phyloP scores from a whole-genome alignment of 352 stramenopile genomes.

The Phytophthora boehmeriae region DNA sequence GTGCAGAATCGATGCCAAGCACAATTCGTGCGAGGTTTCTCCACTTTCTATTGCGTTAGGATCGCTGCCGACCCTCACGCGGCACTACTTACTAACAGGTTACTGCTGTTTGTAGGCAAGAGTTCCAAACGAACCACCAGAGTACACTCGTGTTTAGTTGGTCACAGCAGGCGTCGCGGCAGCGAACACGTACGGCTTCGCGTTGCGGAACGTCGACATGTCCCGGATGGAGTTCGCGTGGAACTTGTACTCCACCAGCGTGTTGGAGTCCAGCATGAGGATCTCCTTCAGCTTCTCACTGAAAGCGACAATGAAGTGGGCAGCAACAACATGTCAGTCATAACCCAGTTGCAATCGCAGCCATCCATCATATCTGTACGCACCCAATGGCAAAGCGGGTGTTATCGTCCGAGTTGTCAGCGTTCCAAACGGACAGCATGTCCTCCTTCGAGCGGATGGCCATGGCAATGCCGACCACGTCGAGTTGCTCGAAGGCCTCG shows the following conservation, averaged over 20 bases:
- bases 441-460: constrained; percentile 94
- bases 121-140: constrained; percentile 11
- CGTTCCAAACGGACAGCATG: constrained; percentile 95
- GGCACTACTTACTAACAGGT: constrained; percentile 29
- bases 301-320: neutral
- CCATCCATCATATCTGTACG: constrained; percentile 4
- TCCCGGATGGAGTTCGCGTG: constrained; percentile 93
- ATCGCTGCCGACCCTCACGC: constrained; percentile 19
- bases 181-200: constrained; percentile 92
- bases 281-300: constrained; percentile 95
- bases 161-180: constrained; percentile 48
- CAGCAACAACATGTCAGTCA: constrained; percentile 11
- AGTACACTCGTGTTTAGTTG: constrained; percentile 45
- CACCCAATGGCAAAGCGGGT: constrained; percentile 85
- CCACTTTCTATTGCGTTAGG: constrained; percentile 38
- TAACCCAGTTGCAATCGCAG: constrained; percentile 2
- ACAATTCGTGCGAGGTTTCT: constrained; percentile 13
- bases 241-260: constrained; percentile 96
- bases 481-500: constrained; percentile 91
- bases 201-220: constrained; percentile 94
- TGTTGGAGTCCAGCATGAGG: constrained; percentile 93
- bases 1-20: constrained; percentile 33
- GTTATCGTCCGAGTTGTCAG: constrained; percentile 91
- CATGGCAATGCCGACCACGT: constrained; percentile 94
- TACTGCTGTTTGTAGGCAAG: constrained; percentile 22